Evolutionary conservation across 129 eudicot genomes (phyloP).

Genomic region (Arctium minus): DNA sequence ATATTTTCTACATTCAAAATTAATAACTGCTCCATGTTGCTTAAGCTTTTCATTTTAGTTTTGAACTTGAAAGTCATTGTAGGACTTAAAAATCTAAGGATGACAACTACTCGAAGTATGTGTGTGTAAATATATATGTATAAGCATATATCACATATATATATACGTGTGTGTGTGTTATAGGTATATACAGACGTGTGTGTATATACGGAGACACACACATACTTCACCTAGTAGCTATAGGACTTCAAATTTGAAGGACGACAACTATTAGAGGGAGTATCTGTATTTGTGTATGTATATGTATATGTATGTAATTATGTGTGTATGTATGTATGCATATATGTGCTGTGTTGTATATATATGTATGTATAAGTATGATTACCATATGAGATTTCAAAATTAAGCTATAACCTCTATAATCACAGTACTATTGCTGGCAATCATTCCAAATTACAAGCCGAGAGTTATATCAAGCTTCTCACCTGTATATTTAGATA

Average conservation of each 20-base stretch:
- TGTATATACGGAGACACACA: background rate
- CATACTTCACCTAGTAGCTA: background rate
- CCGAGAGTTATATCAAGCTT: conserved; percentile 6
- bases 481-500: conserved; percentile 90
- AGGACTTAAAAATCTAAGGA: background rate
- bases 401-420: background rate
- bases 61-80: background rate
- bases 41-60: background rate
- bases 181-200: background rate
- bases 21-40: background rate
- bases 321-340: background rate
- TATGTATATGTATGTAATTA: background rate
- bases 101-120: background rate
- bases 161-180: background rate
- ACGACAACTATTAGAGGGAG: background rate
- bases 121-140: background rate
- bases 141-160: background rate
- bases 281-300: background rate
- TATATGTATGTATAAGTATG: background rate
- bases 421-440: background rate
- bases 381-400: conserved; percentile 5
- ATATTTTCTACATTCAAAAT: background rate
- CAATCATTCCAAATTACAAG: background rate
- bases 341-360: background rate
- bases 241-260: background rate